These are phyloP conservation scores for Trifolium fragiferum DNA, from an alignment of 306 rosid species.

Conservation along the genomic window DNA sequence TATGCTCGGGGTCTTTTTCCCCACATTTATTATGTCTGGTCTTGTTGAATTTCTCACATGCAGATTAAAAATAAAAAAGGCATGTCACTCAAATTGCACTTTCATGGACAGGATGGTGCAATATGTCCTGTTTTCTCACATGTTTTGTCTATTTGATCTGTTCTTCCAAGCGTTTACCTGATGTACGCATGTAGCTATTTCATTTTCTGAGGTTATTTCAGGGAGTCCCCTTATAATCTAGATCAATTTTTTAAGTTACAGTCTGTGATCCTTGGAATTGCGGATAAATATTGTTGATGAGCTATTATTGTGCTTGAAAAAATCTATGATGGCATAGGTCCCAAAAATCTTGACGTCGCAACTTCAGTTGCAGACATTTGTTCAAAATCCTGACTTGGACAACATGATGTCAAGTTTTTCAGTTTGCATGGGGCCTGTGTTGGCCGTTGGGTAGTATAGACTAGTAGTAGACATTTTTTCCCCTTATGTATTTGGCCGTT, in stretches of 20 bases:
- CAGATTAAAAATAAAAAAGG: no score
- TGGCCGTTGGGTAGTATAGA: neutral
- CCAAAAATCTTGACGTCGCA: neutral
- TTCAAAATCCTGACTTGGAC: neutral
- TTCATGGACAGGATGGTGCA: no score
- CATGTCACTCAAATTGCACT: no score
- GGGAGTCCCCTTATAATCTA: neutral
- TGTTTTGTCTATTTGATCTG: neutral
- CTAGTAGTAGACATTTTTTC: neutral
- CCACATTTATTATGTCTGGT: no score
- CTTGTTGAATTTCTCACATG: no score
- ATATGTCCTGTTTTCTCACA: neutral
- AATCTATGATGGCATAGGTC: neutral
- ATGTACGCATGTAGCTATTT: neutral
- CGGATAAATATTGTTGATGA: neutral
- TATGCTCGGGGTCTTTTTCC: no score
- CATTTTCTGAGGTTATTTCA: neutral
- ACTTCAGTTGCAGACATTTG: neutral
- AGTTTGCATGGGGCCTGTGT: neutral
- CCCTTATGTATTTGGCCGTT: neutral
- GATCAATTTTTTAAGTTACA: neutral
- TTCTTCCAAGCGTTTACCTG: neutral
- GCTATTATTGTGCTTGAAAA: neutral
- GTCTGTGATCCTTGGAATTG: neutral
- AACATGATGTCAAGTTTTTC: neutral